Conservation (phyloP, 1,139 yeast genomes). For the Hansenula lynferdii region DNA sequence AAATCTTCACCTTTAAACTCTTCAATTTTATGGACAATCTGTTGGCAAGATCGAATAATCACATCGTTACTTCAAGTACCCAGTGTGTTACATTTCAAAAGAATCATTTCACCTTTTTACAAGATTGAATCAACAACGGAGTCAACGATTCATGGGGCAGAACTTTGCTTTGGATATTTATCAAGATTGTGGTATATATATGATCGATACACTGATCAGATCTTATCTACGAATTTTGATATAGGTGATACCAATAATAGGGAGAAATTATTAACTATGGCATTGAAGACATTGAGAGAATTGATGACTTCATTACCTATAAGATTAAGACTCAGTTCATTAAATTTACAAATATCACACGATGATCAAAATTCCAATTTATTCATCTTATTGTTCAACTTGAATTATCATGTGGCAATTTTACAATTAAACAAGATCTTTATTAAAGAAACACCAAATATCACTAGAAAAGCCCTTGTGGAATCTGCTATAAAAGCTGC, state of each 20-base stretch:
- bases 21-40: slow-evolving; percentile 24
- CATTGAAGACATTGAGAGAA: slow-evolving; percentile 18
- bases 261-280: slow-evolving; percentile 19
- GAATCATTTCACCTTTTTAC: slow-evolving; percentile 26
- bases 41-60: slow-evolving; percentile 24
- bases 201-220: slow-evolving; percentile 27
- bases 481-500: slow-evolving; percentile 13
- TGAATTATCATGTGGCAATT: slow-evolving; percentile 18
- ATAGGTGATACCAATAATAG: slow-evolving; percentile 25
- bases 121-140: slow-evolving; percentile 10
- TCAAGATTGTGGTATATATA: slow-evolving; percentile 25
- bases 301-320: slow-evolving; percentile 17
- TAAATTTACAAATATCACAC: background rate
- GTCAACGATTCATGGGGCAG: slow-evolving; percentile 12
- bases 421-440: slow-evolving; percentile 19
- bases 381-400: slow-evolving; percentile 16
- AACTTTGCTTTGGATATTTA: slow-evolving; percentile 21
- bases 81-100: slow-evolving; percentile 24
- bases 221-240: slow-evolving; percentile 24
- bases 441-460: slow-evolving; percentile 7
- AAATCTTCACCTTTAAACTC: slow-evolving; percentile 21
- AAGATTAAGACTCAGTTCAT: slow-evolving; percentile 4
- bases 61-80: slow-evolving; percentile 23
- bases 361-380: slow-evolving; percentile 8
- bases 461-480: slow-evolving; percentile 12